Conservation (phyloP, 2,329 filamentous ascomycete genomes). For the Sordariomycetes sp. region DNA sequence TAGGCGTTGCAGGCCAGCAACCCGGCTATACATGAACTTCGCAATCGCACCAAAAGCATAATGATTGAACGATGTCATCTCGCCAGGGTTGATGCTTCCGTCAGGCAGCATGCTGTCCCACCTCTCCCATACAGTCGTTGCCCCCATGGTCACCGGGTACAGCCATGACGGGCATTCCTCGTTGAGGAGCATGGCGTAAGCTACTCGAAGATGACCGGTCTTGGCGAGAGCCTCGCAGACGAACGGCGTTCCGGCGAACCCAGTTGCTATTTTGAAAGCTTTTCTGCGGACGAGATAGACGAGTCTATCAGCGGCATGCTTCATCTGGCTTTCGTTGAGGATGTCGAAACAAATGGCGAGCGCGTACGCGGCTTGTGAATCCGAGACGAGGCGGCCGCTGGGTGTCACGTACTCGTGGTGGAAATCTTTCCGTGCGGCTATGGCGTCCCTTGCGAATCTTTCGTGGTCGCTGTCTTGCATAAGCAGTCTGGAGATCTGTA, state of each 20-base stretch:
- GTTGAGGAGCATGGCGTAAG: constrained; percentile 38
- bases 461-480: neutral
- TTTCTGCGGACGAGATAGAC: constrained; percentile 1
- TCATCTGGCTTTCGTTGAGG: neutral
- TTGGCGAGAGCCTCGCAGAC: constrained; percentile 1
- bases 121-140: constrained; percentile 40
- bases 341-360: neutral
- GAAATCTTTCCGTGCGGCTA: neutral
- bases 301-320: neutral
- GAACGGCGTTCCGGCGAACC: constrained; percentile 1
- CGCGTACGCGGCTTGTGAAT: neutral
- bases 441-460: neutral
- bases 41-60: constrained; percentile 37
- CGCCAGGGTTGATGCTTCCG: constrained; percentile 32
- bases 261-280: constrained; percentile 1
- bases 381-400: neutral
- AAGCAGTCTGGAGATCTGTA: neutral
- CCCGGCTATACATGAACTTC: neutral
- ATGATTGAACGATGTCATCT: constrained; percentile 42
- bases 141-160: constrained; percentile 34
- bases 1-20: neutral
- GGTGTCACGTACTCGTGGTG: neutral
- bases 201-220: constrained; percentile 11
- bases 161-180: constrained; percentile 35
- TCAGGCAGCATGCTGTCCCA: constrained; percentile 38